Evolutionary conservation across 1,284 basidiomycete species (phyloP), one percentile per base, ranked within the genome.

Genomic region (Tylopilus sp.): DNA sequence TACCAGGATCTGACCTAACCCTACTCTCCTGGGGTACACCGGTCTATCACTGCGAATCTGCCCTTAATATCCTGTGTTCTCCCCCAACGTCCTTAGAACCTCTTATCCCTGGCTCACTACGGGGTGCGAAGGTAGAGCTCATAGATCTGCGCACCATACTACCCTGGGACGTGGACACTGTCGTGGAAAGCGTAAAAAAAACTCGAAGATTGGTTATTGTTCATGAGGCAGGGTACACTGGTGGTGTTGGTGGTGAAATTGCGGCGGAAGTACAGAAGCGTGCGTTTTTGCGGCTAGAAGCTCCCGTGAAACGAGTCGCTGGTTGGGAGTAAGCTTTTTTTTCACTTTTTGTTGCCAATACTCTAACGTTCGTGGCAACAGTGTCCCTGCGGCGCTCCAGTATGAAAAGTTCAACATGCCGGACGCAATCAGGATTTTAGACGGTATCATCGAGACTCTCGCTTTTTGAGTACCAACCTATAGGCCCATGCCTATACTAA

Each of bases 361-460:
- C 43, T 35, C 53, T 52, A 7, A 63, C 9, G 15, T 7, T 41
- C n/a, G 15, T 49, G 39, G 17, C 31, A 11, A 33, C 57, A 92
- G 91, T 58, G 81, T 83, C 5, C 92, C 92, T 1, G 83, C 84
- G 18, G 85, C 82, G 24, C 73, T 95, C 58, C 84, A 87, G 44
- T 94, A 82, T 61, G 92, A 95, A 73, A 93, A 91, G 66, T 94
- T 95, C 68, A 83, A 88, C 70, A 83, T 94, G 62, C 92, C 92
- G 0, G 92, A 95, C 63, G 76, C 86, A 4, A 75, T 95, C 52
- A 78, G 91, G 44, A 75, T 94, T 48, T 68, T 94, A 50, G 92
- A 95, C 64, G 87, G 84, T 28, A 74, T 94, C 15, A 77, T 94
- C 39, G 87, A 94, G 68, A 92, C 91, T 2, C 72, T 95, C 62